These are phyloP conservation scores for Diophrys appendiculata DNA, from an alignment of 73 alveolate genomes.

Conservation along the genomic window DNA sequence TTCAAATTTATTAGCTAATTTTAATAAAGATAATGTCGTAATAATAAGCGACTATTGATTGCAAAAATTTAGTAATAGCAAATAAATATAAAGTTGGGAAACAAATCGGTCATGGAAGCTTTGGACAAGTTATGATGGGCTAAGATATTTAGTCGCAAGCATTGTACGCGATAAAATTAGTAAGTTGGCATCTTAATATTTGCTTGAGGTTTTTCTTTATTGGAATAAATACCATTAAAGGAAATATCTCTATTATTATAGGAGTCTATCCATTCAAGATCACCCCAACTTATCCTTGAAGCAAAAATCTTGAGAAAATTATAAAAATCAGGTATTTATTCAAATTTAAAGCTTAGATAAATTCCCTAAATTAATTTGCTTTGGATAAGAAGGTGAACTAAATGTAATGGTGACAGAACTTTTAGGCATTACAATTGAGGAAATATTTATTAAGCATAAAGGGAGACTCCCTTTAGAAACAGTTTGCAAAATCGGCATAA, in stretches of 20 bases:
- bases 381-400: constrained; percentile 91
- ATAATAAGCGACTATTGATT: no score
- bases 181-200: no score
- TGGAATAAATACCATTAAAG: no score
- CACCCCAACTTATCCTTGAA: constrained; percentile 56
- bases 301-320: constrained; percentile 40
- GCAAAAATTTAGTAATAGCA: no score
- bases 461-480: constrained; percentile 81
- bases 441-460: constrained; percentile 72
- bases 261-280: no score
- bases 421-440: constrained; percentile 90
- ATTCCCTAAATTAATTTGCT: background rate
- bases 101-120: constrained; percentile 91
- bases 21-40: no score
- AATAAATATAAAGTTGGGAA: constrained; percentile 72
- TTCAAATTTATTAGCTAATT: no score
- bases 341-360: no score
- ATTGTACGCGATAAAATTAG: constrained; percentile 38
- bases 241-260: no score
- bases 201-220: no score
- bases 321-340: constrained; percentile 63
- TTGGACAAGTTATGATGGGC: constrained; percentile 82
- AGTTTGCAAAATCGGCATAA: constrained; percentile 74
- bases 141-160: constrained; percentile 69
- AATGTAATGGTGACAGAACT: constrained; percentile 95